Base-by-base conservation (phyloP, 495 filamentous ascomycete species). In the Hypoxylon subgilvum region DNA sequence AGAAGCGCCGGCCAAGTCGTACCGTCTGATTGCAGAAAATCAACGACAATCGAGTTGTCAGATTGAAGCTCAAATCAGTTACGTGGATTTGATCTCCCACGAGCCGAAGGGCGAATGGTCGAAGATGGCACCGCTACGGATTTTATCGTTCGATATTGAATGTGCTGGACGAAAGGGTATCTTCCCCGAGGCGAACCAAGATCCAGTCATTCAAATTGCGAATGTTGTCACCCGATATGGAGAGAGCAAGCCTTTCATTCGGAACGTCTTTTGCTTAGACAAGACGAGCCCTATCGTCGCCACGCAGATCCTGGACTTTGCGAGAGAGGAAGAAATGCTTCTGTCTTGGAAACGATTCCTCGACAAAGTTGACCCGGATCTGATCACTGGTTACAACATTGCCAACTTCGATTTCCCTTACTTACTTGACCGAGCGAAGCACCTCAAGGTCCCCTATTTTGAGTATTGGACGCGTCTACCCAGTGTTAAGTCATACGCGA, bases 351-450 rank as follows among this genome's bases (percentile, higher is more conserved):
- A 84, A 59, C 81, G 96, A 41, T 99, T 99, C 63, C 72, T 99
- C 3, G 81, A 92, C 40, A 86, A 90, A 68, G 94, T 94, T 2
- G 94, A 99, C 64, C 93, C 94, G 0, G 94, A 99, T 73, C 86
- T 99, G 21, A 97, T 99, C 65, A 99, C 94, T 55, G 94, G 94
- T 36, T 99, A 99, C 83, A 99, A 99, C 70, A 97, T 96, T 75
- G 79, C 89, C 64, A 99, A 99, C 73, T 99, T 99, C 75, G 94
- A 99, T 75, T 96, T 99, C 62, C 92, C 94, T 2, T 99, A 99
- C 68, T 83, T 99, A 3, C 81, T 99, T 14, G 89, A 96, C 19
- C 86, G 94, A 14, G 94, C 94, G 14, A 89, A 84, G 52, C 84
- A 95, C 66, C 76, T 99, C 8, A 93, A 92, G 52, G 84, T 86